Conservation (phyloP, 2,329 filamentous ascomycete genomes). For the Hymenoscyphus fructigenus region DNA sequence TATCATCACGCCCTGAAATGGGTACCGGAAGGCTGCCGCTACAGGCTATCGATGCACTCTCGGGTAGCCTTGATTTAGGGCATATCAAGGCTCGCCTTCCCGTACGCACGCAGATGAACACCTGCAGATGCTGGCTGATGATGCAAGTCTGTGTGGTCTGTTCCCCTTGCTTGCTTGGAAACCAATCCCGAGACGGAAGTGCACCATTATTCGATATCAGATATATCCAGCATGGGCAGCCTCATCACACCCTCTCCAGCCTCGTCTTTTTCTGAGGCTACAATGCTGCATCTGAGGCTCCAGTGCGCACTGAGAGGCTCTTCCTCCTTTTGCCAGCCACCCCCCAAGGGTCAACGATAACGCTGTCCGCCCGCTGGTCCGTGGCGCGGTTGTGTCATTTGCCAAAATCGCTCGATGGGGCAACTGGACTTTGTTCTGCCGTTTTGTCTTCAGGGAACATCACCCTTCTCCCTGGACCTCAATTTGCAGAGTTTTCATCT, state of each 20-base stretch:
- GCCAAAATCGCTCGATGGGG: constrained; percentile 8
- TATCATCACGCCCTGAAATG: neutral
- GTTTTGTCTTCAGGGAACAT: constrained; percentile 10
- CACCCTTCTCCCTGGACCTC: constrained; percentile 18
- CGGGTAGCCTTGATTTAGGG: constrained; percentile 3
- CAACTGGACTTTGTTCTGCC: constrained; percentile 17
- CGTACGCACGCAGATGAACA: neutral
- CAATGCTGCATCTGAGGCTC: neutral
- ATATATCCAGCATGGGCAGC: neutral
- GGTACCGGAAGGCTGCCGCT: neutral
- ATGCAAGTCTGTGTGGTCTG: neutral
- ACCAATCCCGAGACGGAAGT: neutral
- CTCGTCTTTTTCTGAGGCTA: neutral
- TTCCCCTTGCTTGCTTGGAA: neutral
- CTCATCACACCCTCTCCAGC: neutral
- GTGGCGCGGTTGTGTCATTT: constrained; percentile 3
- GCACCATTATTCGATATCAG: neutral
- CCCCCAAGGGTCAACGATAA: neutral
- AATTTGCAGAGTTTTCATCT: constrained; percentile 31
- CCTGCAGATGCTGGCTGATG: neutral
- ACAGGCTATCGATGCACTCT: constrained; percentile 3
- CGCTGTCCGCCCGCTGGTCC: constrained; percentile 4
- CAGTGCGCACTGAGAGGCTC: neutral
- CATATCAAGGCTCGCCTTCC: constrained; percentile 1
- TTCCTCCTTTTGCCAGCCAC: neutral